Conservation (phyloP, 2,329 filamentous ascomycete species). For the Aureobasidium sp. region DNA sequence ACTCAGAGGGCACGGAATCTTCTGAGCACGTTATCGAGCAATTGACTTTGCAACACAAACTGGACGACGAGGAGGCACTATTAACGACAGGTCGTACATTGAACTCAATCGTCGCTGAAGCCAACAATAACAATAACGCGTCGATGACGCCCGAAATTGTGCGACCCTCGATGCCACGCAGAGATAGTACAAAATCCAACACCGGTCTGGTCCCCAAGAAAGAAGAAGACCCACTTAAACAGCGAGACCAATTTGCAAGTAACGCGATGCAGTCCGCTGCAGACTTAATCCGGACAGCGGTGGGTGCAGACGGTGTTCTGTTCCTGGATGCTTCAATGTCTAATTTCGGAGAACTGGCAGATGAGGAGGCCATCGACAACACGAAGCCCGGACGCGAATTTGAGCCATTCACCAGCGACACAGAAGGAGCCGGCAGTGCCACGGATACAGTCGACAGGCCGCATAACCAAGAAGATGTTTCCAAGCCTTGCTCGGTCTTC, state of each 20-base stretch:
- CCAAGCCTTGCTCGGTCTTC: slow-evolving; percentile 1
- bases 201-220: slow-evolving; percentile 15
- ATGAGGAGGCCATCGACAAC: not conserved
- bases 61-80: slow-evolving; percentile 1
- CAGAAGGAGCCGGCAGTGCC: not conserved
- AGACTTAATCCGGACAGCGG: slow-evolving; percentile 35
- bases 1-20: not conserved
- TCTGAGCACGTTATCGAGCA: slow-evolving; percentile 6
- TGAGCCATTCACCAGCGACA: slow-evolving; percentile 1
- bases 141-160: not conserved
- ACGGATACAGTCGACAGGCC: not conserved
- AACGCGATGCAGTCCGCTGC: slow-evolving; percentile 34
- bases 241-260: slow-evolving; percentile 18
- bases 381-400: not conserved
- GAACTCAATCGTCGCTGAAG: not conserved
- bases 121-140: not conserved
- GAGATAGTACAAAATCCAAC: not conserved
- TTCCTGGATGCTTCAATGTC: slow-evolving; percentile 27
- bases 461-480: not conserved
- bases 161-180: not conserved
- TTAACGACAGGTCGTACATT: not conserved
- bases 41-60: not conserved
- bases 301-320: slow-evolving; percentile 37
- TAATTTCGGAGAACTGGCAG: slow-evolving; percentile 5
- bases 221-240: slow-evolving; percentile 16